Base-by-base conservation (phyloP, 176 grass and related monocot species). In the Olyra latifolia region DNA sequence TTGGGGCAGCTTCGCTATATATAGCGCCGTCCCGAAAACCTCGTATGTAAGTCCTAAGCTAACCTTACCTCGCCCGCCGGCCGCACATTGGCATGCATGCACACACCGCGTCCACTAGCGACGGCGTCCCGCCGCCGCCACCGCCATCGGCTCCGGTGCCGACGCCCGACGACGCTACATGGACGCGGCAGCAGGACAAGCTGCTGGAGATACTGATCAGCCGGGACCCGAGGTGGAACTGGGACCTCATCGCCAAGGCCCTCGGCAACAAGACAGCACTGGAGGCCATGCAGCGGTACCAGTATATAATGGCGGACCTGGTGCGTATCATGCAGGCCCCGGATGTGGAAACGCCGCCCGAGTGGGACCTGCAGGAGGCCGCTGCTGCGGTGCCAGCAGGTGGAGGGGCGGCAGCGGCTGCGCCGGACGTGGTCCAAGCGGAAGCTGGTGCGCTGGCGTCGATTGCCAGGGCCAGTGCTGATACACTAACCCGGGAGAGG, bases 121-220 rank as follows among this genome's bases (percentile, higher is more conserved):
- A 72, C 55, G 39, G 58, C 70, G 10, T 19, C 69, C 15, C 4
- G 29, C 44, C 55, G 0, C 28, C 75, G n/a, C n/a, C n/a, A 16
- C 17, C 61, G 42, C 8, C 20, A 9, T 5, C 35, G 24, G 15
- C 39, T 47, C 71, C 46, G 16, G 29, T 10, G 59, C 48, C 46
- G n/a, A n/a, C n/a, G n/a, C n/a, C n/a, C n/a, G n/a, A n/a, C n/a
- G n/a, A n/a, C n/a, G n/a, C n/a, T 20, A 41, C 5, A 7, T 87
- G 84, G 77, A 81, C n/a, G 2, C 84, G 69, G 41, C 53, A 55
- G 52, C 45, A 87, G 1, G 84, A 87, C 11, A 87, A 87, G 70
- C 32, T 81, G 32, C 77, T 87, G 62, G 70, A 87, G 77, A 12
- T 87, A 41, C 77, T 81, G 16, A 1, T 61, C 62, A 28, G 17